Evolutionary conservation across 2,329 filamentous ascomycete genomes (phyloP), one percentile per base, ranked within the genome.

Genomic region (Ophiosphaerella narmari): DNA sequence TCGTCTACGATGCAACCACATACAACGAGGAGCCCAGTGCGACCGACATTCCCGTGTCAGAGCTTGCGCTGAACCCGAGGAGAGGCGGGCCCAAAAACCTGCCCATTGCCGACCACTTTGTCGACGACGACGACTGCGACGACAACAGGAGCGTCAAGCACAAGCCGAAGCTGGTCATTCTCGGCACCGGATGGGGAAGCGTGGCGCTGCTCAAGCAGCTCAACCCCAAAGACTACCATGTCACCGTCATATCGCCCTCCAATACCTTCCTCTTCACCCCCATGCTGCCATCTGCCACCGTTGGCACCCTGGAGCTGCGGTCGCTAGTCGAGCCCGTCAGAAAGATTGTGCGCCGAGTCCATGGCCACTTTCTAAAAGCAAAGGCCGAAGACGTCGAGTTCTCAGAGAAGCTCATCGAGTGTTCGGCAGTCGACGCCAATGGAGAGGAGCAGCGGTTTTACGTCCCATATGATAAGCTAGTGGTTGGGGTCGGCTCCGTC

Each of bases 261-360:
- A 97, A 97, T 67, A 96, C 97, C 77, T 99, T 99, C 76, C 78
- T 99, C 29, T 99, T 99, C 74, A 99, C 94, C 2, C 94, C 94
- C 0, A 97, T 99, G 92, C 80, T 99, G 37, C 94, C 94, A 1
- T 96, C 91, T 31, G 95, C 94, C 7, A 99, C 95, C 0, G 94
- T 99, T 5, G 95, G 95, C 11, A 99, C 94, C 0, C 79, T 99
- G 29, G 93, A 96, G 68, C 78, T 97, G 65, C 83, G 93, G 58
- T 96, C 91, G 42, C 79, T 99, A 50, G 91, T 97, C 35, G 94
- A 99, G 74, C 94, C 94, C 0, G 90, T 99, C 54, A 85, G 94
- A 54, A 85, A 90, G 40, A 94, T 99, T 60, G 79, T 97, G 16
- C 78, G 83, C 46, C 82, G 86, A 46, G 84, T 96, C 21, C 82